These are phyloP conservation scores for Mangifera indica DNA, from an alignment of 345 rosid species.

Conservation along the genomic window DNA sequence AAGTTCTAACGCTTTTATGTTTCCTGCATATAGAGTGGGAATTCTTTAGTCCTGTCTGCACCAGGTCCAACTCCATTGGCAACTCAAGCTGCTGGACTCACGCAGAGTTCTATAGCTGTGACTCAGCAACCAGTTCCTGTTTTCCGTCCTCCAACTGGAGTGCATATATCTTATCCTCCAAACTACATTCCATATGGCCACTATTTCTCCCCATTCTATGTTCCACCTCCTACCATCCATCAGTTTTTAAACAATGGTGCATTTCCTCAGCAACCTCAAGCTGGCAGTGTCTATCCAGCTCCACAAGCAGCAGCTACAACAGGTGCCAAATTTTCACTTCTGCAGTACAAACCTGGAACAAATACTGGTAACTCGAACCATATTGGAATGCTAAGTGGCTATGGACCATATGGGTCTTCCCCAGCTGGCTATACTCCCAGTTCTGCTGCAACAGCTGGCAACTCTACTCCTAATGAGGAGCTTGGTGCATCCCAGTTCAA, in stretches of 20 bases:
- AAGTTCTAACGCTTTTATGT: conserved; percentile 27
- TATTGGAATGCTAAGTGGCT: conserved; percentile 73
- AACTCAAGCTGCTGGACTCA: conserved; percentile 76
- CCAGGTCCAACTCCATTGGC: conserved; percentile 64
- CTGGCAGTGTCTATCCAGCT: conserved; percentile 66
- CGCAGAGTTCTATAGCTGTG: conserved; percentile 78
- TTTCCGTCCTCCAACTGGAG: conserved; percentile 81
- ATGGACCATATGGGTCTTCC: conserved; percentile 77
- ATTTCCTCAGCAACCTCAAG: conserved; percentile 83
- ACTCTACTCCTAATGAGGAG: conserved; percentile 69
- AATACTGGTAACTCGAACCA: conserved; percentile 65
- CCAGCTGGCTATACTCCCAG: conserved; percentile 70
- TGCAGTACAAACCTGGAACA: conserved; percentile 77
- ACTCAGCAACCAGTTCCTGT: conserved; percentile 84
- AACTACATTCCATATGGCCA: conserved; percentile 79
- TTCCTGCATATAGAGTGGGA: conserved; percentile 61
- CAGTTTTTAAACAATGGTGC: conserved; percentile 76
- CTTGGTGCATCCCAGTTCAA: conserved; percentile 71
- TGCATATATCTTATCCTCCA: conserved; percentile 81
- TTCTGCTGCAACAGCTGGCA: conserved; percentile 65
- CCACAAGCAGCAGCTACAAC: conserved; percentile 60
- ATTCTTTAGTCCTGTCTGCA: conserved; percentile 61
- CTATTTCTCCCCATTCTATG: conserved; percentile 72
- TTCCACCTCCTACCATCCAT: conserved; percentile 72
- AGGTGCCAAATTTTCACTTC: conserved; percentile 75